Evolutionary conservation across 345 rosid species (phyloP), one percentile per base, ranked within the genome.

Genomic region (Eucalyptus leucophloia): DNA sequence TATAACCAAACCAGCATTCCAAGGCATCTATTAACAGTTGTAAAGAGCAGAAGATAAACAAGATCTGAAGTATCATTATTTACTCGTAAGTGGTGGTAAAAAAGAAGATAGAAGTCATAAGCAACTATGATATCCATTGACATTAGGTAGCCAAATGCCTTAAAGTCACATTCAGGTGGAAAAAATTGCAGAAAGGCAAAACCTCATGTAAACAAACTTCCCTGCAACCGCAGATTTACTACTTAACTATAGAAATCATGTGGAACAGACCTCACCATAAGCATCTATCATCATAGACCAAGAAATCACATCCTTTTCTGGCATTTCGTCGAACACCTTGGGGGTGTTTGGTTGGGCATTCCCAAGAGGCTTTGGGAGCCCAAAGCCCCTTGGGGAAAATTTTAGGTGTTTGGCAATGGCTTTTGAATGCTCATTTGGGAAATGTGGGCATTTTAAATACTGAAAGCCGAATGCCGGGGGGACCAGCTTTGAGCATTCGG

Each of bases 281-380:
- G 92, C 95, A 90, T 92, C 92, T 87, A 94, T 89, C 94, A 94
- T 91, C 67, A 90, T 89, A 24, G 93, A 91, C 95, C 94, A 92
- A 32, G 95, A 92, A 83, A 92, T 80, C 87, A 88, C 93, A 89
- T 92, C 87, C 90, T 90, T 92, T 11, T 91, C 91, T 9, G 92
- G 93, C 95, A 94, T 94, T 89, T 81, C 91, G 42, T 90, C 91
- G 87, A 95, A 95, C 91, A 92, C 9, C 88, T n/a, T 45, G 15
- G 49, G 15, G 13, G 49, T 49, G 49, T 12, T 49, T 49, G 49
- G 49, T 49, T 49, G 14, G 13, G 15, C 2, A 12, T 49, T 49
- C 15, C 49, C 49, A 49, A 49, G 15, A 15, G 49, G 49, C 49
- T 4, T 47, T 47, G 13, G 49, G 49, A n/a, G n/a, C n/a, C n/a